phyloP scores from a whole-genome alignment of 805 yeast genomes.

The Cyberlindnera veronae region DNA sequence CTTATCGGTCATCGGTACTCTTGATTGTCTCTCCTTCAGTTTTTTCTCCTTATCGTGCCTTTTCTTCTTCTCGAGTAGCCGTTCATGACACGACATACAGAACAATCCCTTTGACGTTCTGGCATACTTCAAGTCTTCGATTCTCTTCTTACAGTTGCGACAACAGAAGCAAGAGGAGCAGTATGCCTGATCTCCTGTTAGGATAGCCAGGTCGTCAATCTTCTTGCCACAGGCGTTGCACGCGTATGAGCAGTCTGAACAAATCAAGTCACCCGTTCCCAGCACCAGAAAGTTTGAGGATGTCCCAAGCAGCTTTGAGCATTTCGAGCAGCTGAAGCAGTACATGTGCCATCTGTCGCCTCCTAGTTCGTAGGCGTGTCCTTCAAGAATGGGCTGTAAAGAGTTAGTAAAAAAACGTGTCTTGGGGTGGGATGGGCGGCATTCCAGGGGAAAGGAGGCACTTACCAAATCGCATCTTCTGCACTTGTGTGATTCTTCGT shows the following conservation, averaged over 20 bases:
- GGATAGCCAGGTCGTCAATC: constrained; percentile 88
- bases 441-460: background rate
- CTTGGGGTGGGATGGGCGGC: no score
- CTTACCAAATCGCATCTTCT: constrained; percentile 38
- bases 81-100: constrained; percentile 90
- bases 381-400: constrained; percentile 59
- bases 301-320: constrained; percentile 74
- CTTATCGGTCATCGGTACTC: constrained; percentile 15
- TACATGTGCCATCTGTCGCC: constrained; percentile 94
- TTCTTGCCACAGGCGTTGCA: constrained; percentile 83
- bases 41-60: constrained; percentile 45
- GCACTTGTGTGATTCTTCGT: constrained; percentile 31
- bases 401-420: background rate
- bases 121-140: constrained; percentile 87
- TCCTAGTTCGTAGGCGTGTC: constrained; percentile 93
- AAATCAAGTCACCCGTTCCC: constrained; percentile 88
- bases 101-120: constrained; percentile 89
- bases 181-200: constrained; percentile 93
- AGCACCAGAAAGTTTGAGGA: constrained; percentile 86
- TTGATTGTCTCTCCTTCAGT: constrained; percentile 16
- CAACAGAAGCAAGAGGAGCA: constrained; percentile 90
- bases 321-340: constrained; percentile 88
- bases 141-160: constrained; percentile 78
- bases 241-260: constrained; percentile 88
- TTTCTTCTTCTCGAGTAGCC: constrained; percentile 70